Base-by-base conservation (phyloP, 2,329 filamentous ascomycete genomes). In the Fusarium sp. region DNA sequence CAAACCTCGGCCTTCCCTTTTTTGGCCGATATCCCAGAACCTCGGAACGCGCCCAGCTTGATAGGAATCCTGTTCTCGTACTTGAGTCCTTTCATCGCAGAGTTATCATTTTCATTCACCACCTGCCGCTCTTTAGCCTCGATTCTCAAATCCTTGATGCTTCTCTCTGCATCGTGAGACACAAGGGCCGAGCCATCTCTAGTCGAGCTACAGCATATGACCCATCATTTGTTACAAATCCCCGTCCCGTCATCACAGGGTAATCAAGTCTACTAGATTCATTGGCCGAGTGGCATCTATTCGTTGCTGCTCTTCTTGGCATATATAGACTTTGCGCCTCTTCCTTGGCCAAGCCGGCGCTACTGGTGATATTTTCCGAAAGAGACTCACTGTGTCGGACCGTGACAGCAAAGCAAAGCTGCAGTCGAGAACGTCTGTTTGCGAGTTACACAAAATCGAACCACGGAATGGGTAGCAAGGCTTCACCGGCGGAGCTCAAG, bases 401-500 rank as follows among this genome's bases (percentile, higher is more conserved):
- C 17, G 36, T 38, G 17, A 38, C 36, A 17, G 29, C 29, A 27
- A 35, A 27, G 11, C 17, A 36, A 57, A 43, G 33, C 23, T 46
- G 42, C 46, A 41, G 39, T 49, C 44, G 33, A 53, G 44, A 57
- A 57, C 60, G 43, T 27, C 19, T 23, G 43, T 27, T 23, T 23
- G n/a, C 35, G 11, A 4, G 11, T 10, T 17, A 31, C 36, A n/a
- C 19, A 38, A 37, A 17, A 36, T 43, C n/a, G n/a, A 36, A 15
- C 25, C 42, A 17, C 56, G 53, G 44, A 66, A 65, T 65, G 62
- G 35, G 46, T 35, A 49, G 14, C 25, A 52, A 48, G 39, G 37
- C 66, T 53, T 62, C 70, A 6, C 53, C 65, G 8, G 54, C 61
- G 38, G 60, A 71, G 25, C 78, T 87, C 44, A 93, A 91, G 76